These are phyloP conservation scores for Medicago arabica DNA, from an alignment of 306 rosid species.

Conservation along the genomic window DNA sequence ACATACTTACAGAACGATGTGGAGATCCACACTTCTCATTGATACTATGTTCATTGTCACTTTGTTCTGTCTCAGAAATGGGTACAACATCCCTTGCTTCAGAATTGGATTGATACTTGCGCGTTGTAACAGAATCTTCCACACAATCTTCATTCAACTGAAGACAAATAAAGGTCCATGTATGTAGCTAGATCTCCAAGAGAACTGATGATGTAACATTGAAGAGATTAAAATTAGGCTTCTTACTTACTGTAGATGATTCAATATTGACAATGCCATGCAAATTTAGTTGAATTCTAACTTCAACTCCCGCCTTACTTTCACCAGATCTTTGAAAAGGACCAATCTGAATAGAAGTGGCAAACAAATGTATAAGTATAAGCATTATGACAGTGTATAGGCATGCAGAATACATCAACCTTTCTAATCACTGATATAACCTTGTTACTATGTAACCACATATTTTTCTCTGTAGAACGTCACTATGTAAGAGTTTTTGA, in stretches of 20 bases:
- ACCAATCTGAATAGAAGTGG: constrained; percentile 64
- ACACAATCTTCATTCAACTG: constrained; percentile 58
- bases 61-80: constrained; percentile 53
- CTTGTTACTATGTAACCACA: too few species aligned
- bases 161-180: constrained; percentile 40
- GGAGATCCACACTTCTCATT: constrained; percentile 47
- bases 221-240: constrained; percentile 31
- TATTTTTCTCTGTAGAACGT: too few species aligned
- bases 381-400: constrained; percentile 10
- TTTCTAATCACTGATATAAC: too few species aligned
- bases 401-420: too few species aligned
- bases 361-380: constrained; percentile 9
- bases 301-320: constrained; percentile 62
- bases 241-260: constrained; percentile 71
- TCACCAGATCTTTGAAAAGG: constrained; percentile 60
- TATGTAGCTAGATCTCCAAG: constrained; percentile 31
- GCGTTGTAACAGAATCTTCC: constrained; percentile 48
- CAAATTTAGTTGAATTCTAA: constrained; percentile 67
- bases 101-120: constrained; percentile 44
- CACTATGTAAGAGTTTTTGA: neutral
- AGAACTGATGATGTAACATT: constrained; percentile 32
- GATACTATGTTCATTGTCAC: constrained; percentile 45
- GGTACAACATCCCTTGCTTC: constrained; percentile 56
- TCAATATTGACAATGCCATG: constrained; percentile 74
- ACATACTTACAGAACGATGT: constrained; percentile 52